A percentile compares a stretch with the other conserved stretches of the same genome.
Evolutionary conservation across 768 basidiomycete genomes (phyloP).

Genomic region (Peribolospora kevripleyi): DNA sequence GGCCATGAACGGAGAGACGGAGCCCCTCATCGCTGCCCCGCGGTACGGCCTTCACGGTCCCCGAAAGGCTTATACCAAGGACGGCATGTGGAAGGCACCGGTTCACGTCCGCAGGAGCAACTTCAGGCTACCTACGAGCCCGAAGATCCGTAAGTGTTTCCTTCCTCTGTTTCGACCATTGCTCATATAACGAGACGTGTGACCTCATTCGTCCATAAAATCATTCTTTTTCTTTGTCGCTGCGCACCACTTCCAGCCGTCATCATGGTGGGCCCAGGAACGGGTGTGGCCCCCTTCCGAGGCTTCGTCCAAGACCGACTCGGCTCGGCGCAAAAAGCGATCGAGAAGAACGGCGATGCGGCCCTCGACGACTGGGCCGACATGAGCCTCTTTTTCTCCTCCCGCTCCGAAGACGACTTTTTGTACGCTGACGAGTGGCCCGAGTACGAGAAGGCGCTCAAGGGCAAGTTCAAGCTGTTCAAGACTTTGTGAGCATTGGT

Average conservation of each 20-base stretch:
- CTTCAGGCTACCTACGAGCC: slow-evolving; percentile 89
- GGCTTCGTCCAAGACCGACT: slow-evolving; percentile 97
- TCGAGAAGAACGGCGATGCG: slow-evolving; percentile 84
- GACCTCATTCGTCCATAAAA: too few relatives aligned
- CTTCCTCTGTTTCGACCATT: too few relatives aligned
- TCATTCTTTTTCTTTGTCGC: too few relatives aligned
- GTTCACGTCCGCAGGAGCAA: slow-evolving; percentile 88
- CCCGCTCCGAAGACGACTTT: slow-evolving; percentile 70
- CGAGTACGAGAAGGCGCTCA: slow-evolving; percentile 55
- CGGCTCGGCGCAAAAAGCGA: slow-evolving; percentile 73
- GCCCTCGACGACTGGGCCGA: slow-evolving; percentile 87
- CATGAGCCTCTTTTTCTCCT: slow-evolving; percentile 89
- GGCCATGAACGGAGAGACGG: slow-evolving; percentile 35
- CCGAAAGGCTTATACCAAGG: slow-evolving; percentile 48
- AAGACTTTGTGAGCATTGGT: slow-evolving; percentile 43
- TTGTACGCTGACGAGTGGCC: slow-evolving; percentile 93
- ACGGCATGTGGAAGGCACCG: slow-evolving; percentile 49
- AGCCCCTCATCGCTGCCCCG: slow-evolving; percentile 28
- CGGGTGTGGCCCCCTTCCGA: slow-evolving; percentile 99
- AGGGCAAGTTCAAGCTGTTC: slow-evolving; percentile 74
- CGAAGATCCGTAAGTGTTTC: slow-evolving; percentile 40
- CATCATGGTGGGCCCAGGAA: slow-evolving; percentile 97
- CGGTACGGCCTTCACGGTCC: slow-evolving; percentile 75
- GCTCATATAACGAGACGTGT: too few relatives aligned
- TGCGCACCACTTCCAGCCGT: slow-evolving; percentile 25